Percentiles rank a stretch among this genome's conserved stretches.
These are phyloP conservation scores for Ceratobasidium sp. DNA, from an alignment of 1,284 basidiomycete species.

Conservation along the genomic window DNA sequence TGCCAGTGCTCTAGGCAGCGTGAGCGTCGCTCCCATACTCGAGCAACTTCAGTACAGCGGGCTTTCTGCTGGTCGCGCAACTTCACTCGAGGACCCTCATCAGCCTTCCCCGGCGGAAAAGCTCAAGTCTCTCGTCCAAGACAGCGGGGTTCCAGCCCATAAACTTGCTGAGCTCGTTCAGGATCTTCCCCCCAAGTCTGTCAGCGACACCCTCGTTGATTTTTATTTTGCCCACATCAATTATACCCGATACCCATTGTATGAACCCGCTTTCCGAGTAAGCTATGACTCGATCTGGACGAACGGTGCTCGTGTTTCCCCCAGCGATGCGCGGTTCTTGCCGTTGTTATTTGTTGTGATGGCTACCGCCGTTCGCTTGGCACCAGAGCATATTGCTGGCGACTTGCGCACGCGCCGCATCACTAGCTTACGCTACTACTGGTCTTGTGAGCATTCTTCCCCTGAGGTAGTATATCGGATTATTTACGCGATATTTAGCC, in stretches of 20 bases:
- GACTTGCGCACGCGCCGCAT: conserved; percentile 77
- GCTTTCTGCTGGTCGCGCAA: conserved; percentile 26
- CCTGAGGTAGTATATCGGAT: neutral
- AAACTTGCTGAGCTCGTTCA: conserved; percentile 89
- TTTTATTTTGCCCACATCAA: conserved; percentile 83
- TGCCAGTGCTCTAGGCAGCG: conserved; percentile 78
- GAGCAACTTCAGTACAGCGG: conserved; percentile 62
- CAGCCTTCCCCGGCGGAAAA: conserved; percentile 72
- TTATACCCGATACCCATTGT: conserved; percentile 93
- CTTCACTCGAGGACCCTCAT: conserved; percentile 45
- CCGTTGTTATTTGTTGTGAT: conserved; percentile 92
- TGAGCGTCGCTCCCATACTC: conserved; percentile 77
- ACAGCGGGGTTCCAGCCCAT: conserved; percentile 89
- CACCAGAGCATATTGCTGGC: conserved; percentile 85
- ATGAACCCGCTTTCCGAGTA: conserved; percentile 83
- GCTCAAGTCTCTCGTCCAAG: conserved; percentile 82
- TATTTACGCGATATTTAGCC: conserved; percentile 60
- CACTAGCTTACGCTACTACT: conserved; percentile 88
- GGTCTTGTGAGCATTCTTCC: conserved; percentile 77
- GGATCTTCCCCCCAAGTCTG: conserved; percentile 81
- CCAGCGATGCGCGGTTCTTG: conserved; percentile 86
- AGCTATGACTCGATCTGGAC: conserved; percentile 84
- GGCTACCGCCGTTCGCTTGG: conserved; percentile 87
- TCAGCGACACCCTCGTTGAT: conserved; percentile 78
- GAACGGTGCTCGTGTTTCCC: conserved; percentile 77